Evolutionary conservation across 176 grass and related monocot genomes (phyloP), one percentile per base, ranked within the genome.

Genomic region (Chrysopogon serrulatus): DNA sequence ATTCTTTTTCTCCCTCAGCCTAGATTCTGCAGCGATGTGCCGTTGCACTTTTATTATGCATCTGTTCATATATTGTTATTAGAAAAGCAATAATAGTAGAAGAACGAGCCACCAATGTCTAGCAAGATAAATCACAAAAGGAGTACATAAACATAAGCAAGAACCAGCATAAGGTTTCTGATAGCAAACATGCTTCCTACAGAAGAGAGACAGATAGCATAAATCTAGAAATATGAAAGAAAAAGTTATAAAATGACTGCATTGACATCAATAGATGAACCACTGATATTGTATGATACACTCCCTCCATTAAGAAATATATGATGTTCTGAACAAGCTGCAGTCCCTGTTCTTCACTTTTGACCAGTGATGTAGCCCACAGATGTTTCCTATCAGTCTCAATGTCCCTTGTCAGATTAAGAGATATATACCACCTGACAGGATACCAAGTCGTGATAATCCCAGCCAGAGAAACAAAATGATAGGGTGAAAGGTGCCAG

Each of bases 31-130:
- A 68, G 86, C 90, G 70, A 86, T 80, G 76, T 97, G 95, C 18
- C 70, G 88, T n/a, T 81, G 90, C 90, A 41, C 88, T 90, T 82
- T 91, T 94, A 81, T 89, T 94, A 87, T 92, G 95, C 74, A 94
- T 87, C 90, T 97, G 92, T 68, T 37, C 40, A 83, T 79, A 69
- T 54, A 32, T 28, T 34, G 11, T 6, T 30, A 71, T 85, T 71
- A 62, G 74, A 76, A 70, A 85, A 9, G 31, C 31, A 41, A 61
- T 60, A 37, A 19, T 11, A 66, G 68, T 59, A 65, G 73, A 85
- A 89, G 41, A 79, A 44, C 8, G 19, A 21, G 2, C 18, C 30
- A 10, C 62, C 23, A 60, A 54, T 24, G 37, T 79, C 32, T 23
- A 68, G 65, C 68, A 60, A 14, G 30, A 76, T 35, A 19, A 57